phyloP scores from a whole-genome alignment of 2,329 filamentous ascomycete genomes.

The Orbilia oligospora region DNA sequence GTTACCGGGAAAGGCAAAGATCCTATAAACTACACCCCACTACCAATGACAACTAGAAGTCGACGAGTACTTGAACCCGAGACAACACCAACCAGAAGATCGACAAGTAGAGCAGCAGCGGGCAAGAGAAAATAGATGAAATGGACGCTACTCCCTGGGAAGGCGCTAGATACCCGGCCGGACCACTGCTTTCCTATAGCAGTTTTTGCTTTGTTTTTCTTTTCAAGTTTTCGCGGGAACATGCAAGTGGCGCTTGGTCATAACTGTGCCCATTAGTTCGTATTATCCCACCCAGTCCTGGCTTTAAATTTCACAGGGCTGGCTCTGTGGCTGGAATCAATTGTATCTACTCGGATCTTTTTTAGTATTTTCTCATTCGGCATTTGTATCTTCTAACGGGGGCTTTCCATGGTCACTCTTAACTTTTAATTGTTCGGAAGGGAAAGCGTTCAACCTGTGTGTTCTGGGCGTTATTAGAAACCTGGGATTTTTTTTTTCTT shows the following conservation, averaged over 20 bases:
- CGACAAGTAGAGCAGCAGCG: slow-evolving; percentile 33
- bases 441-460: slow-evolving; percentile 16
- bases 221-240: slow-evolving; percentile 13
- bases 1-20: slow-evolving; percentile 38
- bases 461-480: slow-evolving; percentile 49
- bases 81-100: slow-evolving; percentile 49
- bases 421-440: slow-evolving; percentile 17
- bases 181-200: background rate
- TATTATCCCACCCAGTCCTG: background rate
- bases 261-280: slow-evolving; percentile 8
- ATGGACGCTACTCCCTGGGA: too few species aligned
- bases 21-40: slow-evolving; percentile 25
- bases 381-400: slow-evolving; percentile 14
- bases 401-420: slow-evolving; percentile 3
- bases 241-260: slow-evolving; percentile 13
- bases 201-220: background rate
- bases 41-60: slow-evolving; percentile 58
- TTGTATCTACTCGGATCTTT: slow-evolving; percentile 10
- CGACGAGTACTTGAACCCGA: slow-evolving; percentile 44
- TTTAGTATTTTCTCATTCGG: background rate
- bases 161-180: background rate
- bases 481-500: slow-evolving; percentile 3
- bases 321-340: slow-evolving; percentile 5
- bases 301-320: background rate
- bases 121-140: slow-evolving; percentile 33